Base-by-base conservation (phyloP, 768 basidiomycete genomes). In the Podaxis sp. region DNA sequence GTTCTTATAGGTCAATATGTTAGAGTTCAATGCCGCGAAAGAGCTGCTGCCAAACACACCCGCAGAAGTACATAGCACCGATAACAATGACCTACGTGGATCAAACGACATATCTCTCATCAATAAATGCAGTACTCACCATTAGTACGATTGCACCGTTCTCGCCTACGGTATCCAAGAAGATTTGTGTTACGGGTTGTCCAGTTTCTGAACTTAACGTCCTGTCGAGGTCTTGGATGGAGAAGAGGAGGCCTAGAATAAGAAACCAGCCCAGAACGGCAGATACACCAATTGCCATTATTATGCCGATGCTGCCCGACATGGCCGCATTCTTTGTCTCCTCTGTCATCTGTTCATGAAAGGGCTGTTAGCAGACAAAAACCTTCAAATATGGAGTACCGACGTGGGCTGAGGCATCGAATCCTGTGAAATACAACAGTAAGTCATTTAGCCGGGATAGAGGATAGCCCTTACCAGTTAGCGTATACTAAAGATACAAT, bases 171-270 rank as follows among this genome's bases (percentile, higher is more conserved):
- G 86, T 87, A 67, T 92, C 90, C 43, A 91, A 68, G 69, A 92
- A 89, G 3, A 93, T 92, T 66, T 92, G 90, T 2, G 89, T 80
- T 1, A 93, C 89, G 1, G 91, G 91, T 66, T 91, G 82, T 0
- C 86, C 87, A 3, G 84, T 86, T 9, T 73, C 52, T 0, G 85
- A 82, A 11, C 65, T 68, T 33, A 91, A 59, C 0, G 89, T 90
- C 3, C 49, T 66, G 19, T 82, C 81, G 15, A 89, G 76, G 66
- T 91, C 85, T 67, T 92, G 91, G 19, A 93, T 91, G 0, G 86
- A 89, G 74, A 92, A 92, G 1, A 92, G 79, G 41, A 91, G 76
- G 0, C 86, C 86, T 5, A 91, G 74, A 47, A 91, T 76, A 54
- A 91, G 81, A 78, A 90, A 91, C 85, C 87, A 89, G 25, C 90